Base-by-base conservation (phyloP, 2,329 filamentous ascomycete genomes). In the Paecilomyces niveus region DNA sequence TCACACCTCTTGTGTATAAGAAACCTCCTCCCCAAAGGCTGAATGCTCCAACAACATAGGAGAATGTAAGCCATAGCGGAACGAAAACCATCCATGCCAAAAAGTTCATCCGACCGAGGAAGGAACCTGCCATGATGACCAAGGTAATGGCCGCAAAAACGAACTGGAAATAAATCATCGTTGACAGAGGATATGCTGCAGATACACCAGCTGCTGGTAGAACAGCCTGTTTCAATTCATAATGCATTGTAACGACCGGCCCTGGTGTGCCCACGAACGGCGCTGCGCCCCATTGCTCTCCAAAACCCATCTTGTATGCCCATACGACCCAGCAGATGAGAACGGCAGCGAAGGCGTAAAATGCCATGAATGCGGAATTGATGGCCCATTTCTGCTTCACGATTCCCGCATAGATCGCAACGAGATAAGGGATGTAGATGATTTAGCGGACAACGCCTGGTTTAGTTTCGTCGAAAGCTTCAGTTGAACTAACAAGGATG, bases 151-250 rank as follows among this genome's bases (percentile, higher is more conserved):
- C 79, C 0, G 79, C 79, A 67, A 82, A 81, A 53, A 80, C 79
- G 62, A 81, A 81, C 62, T 82, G 80, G 69, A 81, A 81, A 66
- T 82, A 82, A 0, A 81, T 70, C 80, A 81, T 81, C 2, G 79
- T 81, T 4, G 74, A 71, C 57, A 78, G 68, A 0, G 78, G 77
- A 61, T 78, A 81, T 60, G 74, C 72, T 55, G 77, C 73, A 6
- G 62, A 64, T 21, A 78, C 54, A n/a, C 62, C 70, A 6, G 79
- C 75, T 21, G 75, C 73, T 2, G 78, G 78, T 1, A 81, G 67
- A 22, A 61, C 58, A 1, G 76, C 75, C 64, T 80, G 79, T 13
- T 59, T 62, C 32, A 82, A 72, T 64, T 79, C 70, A 59, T 73
- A 70, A 59, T 74, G 68, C 65, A 81, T 80, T 13, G 70, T 72